Percentiles rank a stretch among this genome's conserved stretches.
Evolutionary conservation across 305 asterid genomes (phyloP).

Genomic region (Rubia tinctorum): DNA sequence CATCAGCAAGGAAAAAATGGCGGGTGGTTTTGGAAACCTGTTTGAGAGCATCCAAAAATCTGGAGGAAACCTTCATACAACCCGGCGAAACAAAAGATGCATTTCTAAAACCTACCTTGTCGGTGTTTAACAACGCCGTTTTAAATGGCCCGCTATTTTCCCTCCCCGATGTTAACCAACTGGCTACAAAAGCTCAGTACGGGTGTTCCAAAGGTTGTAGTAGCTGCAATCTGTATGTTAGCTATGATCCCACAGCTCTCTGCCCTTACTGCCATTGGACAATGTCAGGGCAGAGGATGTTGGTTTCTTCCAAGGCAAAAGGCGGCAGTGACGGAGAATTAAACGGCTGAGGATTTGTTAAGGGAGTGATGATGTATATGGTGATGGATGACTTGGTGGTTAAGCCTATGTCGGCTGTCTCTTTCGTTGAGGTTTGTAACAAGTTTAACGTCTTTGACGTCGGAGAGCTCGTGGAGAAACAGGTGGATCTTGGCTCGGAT

Average conservation of each 20-base stretch:
- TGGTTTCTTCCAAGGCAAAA: background rate
- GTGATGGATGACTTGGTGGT: background rate
- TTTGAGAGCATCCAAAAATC: background rate
- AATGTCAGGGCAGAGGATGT: background rate
- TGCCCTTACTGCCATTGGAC: background rate
- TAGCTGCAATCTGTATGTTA: no score
- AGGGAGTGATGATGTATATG: slow-evolving; percentile 17
- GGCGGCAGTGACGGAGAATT: background rate
- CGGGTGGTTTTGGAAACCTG: background rate
- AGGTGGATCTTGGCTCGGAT: background rate
- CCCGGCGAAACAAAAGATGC: slow-evolving; percentile 6
- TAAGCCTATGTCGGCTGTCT: background rate
- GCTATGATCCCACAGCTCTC: background rate
- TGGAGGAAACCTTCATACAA: background rate
- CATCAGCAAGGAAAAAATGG: background rate
- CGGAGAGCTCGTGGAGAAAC: slow-evolving; percentile 1
- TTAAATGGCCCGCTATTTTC: no score
- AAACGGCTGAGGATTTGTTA: slow-evolving; percentile 4
- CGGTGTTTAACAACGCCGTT: no score
- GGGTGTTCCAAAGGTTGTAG: no score
- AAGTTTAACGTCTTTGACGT: background rate
- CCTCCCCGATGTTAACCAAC: no score
- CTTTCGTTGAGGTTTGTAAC: background rate
- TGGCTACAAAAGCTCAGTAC: no score
- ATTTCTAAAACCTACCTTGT: background rate